Conservation (phyloP, 768 basidiomycete genomes). For the Mycena kentingensis region DNA sequence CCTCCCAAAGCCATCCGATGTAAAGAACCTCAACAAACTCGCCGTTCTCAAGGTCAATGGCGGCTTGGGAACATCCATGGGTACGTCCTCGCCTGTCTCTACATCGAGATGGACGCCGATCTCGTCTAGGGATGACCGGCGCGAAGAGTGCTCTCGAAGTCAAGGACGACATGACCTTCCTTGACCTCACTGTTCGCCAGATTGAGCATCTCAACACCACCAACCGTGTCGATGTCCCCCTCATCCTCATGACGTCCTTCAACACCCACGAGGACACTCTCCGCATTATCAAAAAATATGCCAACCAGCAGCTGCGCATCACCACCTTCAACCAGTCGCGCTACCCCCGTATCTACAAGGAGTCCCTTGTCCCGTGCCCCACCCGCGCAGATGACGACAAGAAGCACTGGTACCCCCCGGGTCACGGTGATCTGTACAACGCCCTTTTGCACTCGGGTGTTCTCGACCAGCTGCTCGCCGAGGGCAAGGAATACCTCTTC, state of each 20-base stretch:
- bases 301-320: slow-evolving; percentile 92
- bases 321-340: slow-evolving; percentile 92
- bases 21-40: slow-evolving; percentile 81
- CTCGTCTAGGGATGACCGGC: slow-evolving; percentile 65
- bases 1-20: slow-evolving; percentile 60
- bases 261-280: slow-evolving; percentile 97
- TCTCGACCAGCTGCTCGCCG: slow-evolving; percentile 83
- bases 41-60: slow-evolving; percentile 96
- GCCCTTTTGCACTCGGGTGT: slow-evolving; percentile 89
- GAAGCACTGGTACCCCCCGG: slow-evolving; percentile 94
- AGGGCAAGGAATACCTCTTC: slow-evolving; percentile 97
- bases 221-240: slow-evolving; percentile 86
- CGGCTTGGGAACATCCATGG: slow-evolving; percentile 90
- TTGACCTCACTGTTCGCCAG: slow-evolving; percentile 91
- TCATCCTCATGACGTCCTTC: slow-evolving; percentile 98
- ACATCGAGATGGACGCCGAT: slow-evolving; percentile 6
- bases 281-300: slow-evolving; percentile 95
- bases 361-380: slow-evolving; percentile 83
- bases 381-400: slow-evolving; percentile 80
- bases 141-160: slow-evolving; percentile 95
- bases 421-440: slow-evolving; percentile 96
- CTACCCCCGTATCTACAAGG: slow-evolving; percentile 91
- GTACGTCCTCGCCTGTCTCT: slow-evolving; percentile 38
- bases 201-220: slow-evolving; percentile 94
- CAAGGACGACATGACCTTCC: slow-evolving; percentile 97